Evolutionary conservation across 2,329 filamentous ascomycete species (phyloP).

Genomic region (Penicillium sp.): DNA sequence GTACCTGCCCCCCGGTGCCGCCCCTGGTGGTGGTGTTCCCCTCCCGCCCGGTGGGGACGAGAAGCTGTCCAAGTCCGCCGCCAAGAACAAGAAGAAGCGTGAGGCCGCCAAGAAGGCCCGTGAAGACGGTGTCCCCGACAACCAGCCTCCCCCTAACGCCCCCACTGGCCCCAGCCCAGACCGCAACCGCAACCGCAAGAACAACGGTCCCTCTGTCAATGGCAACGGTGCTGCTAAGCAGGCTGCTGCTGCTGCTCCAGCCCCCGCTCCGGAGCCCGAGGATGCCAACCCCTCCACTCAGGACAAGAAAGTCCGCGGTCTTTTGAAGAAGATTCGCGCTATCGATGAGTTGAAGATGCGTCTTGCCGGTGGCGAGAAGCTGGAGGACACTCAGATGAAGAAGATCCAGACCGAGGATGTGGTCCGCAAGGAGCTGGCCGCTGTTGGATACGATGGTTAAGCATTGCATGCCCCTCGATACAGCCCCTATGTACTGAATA

Average conservation of each 20-base stretch:
- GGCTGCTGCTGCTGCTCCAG: slow-evolving; percentile 29
- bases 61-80: slow-evolving; percentile 75
- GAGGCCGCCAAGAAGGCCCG: slow-evolving; percentile 89
- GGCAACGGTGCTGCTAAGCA: slow-evolving; percentile 29
- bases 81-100: slow-evolving; percentile 99
- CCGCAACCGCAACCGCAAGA: slow-evolving; percentile 49
- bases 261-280: slow-evolving; percentile 22
- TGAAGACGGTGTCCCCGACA: slow-evolving; percentile 50
- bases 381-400: slow-evolving; percentile 97
- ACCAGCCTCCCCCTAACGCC: slow-evolving; percentile 32
- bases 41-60: slow-evolving; percentile 67
- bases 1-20: slow-evolving; percentile 66
- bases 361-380: slow-evolving; percentile 87
- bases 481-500: neutral
- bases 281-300: slow-evolving; percentile 61
- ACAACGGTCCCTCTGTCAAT: slow-evolving; percentile 33
- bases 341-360: slow-evolving; percentile 99
- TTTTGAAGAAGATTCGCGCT: slow-evolving; percentile 95
- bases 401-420: slow-evolving; percentile 89
- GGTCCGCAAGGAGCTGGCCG: slow-evolving; percentile 80
- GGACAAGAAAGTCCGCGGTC: slow-evolving; percentile 89
- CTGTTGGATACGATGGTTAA: slow-evolving; percentile 52
- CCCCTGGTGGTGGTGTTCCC: slow-evolving; percentile 65
- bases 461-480: neutral
- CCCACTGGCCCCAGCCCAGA: slow-evolving; percentile 57